Evolutionary conservation across 306 rosid species (phyloP), one percentile per base, ranked within the genome.

Genomic region (Dryas octopetala): DNA sequence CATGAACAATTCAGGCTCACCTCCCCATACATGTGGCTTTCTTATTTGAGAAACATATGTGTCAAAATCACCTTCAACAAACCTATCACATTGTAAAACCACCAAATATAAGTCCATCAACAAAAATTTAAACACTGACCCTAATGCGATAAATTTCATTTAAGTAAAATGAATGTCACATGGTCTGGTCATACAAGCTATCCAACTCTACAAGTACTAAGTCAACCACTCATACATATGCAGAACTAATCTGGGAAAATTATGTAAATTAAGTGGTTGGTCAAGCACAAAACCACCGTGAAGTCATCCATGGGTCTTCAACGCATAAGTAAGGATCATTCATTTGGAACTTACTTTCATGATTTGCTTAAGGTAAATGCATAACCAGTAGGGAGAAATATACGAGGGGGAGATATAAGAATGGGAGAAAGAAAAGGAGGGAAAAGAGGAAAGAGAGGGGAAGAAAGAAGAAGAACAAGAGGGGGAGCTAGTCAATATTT

Each of bases 21-120:
- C 98, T 68, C 98, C 98, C 98, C 98, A 95, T 57, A 95, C 88
- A 54, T 91, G 91, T 26, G 96, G 85, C 82, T 86, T 85, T 82
- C 97, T 87, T 66, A 95, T 91, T 73, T 91, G 86, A 8, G 93
- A 89, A 51, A 95, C 85, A 28, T 95, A 95, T 0, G 79, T 74
- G 44, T 95, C 91, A 74, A 95, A 95, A 86, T 95, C 90, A 17
- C 98, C 98, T 87, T 95, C 98, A 16, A 95, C 83, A 75, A 95
- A 95, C 98, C 98, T 95, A 80, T 79, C 53, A 76, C 66, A 68
- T 52, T 48, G 70, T n/a, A 50, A 63, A 78, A 65, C 75, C 71
- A 74, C 68, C 74, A 82, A 62, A 74, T 69, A 65, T 47, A 69
- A 71, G 67, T 74, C 62, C 66, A 78, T 82, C 47, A 75, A 61